Base-by-base conservation (phyloP, 2,329 filamentous ascomycete species). In the Arthroderma uncinatum region DNA sequence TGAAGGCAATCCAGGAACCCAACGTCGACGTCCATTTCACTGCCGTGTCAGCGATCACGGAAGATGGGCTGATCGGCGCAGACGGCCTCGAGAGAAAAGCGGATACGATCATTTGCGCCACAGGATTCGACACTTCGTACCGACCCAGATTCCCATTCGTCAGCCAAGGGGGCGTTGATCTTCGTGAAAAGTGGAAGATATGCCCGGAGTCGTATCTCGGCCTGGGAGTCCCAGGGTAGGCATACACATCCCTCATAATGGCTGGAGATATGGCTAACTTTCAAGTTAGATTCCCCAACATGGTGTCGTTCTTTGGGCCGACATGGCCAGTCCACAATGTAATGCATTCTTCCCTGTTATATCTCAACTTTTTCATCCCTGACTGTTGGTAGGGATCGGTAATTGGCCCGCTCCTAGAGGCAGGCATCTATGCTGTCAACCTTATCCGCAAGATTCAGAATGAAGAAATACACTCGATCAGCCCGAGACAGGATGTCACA, bases 251-350 rank as follows among this genome's bases (percentile, higher is more conserved):
- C n/a, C 9, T 12, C n/a, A 37, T n/a, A 12, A 40, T 40, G 37
- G 14, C 5, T n/a, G 5, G 5, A 16, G n/a, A 47, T 23, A 5
- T 33, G 12, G 37, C 47, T 19, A 39, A 30, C 25, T 21, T 34
- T 14, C 7, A 10, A 12, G 48, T 53, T 4, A 61, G 63, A 12
- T 65, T 67, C 56, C 69, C 70, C 0, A 73, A 73, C 36, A 68
- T 68, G 53, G 66, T 72, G 36, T 66, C 64, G 23, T 64, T 70
- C 55, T 63, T 65, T 8, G 69, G 68, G 0, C 68, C 68, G 2
- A 65, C 64, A 42, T 67, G 71, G 70, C 75, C 74, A 0, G 68
- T 77, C 0, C 74, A 76, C 57, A 77, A 77, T 60, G 76, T 69
- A 67, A 68, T 2, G 10, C 23, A 10, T 28, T 6, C 8, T 23